These are phyloP conservation scores for Colletotrichum musicola DNA, from an alignment of 2,329 filamentous ascomycete species.

Conservation along the genomic window DNA sequence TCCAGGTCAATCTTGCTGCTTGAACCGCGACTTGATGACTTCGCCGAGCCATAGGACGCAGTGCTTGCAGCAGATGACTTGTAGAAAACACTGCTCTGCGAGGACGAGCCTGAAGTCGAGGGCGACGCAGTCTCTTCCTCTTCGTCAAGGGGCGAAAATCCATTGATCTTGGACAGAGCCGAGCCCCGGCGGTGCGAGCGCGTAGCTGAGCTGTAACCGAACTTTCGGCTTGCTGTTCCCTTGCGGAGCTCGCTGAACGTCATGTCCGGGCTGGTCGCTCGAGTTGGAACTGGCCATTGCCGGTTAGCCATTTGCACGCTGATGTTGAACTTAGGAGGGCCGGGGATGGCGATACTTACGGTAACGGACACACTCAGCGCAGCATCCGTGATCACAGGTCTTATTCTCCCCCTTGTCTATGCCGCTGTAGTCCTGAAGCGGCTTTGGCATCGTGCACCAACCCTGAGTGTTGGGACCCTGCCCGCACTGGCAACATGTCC, in stretches of 20 bases:
- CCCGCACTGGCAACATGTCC: constrained; percentile 67
- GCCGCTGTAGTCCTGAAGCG: constrained; percentile 48
- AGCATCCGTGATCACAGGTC: constrained; percentile 66
- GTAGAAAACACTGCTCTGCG: constrained; percentile 15
- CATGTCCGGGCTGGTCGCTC: constrained; percentile 51
- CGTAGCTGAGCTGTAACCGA: constrained; percentile 47
- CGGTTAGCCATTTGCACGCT: not conserved
- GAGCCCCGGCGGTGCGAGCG: constrained; percentile 48
- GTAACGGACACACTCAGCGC: constrained; percentile 59
- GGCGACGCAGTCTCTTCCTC: constrained; percentile 2
- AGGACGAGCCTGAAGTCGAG: constrained; percentile 39
- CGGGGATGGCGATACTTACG: constrained; percentile 49
- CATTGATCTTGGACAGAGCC: constrained; percentile 34
- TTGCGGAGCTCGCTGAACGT: constrained; percentile 53
- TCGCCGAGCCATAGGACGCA: constrained; percentile 19
- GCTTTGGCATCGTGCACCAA: constrained; percentile 61
- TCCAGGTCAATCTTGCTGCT: constrained; percentile 47
- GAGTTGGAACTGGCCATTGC: constrained; percentile 47
- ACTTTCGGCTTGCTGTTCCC: constrained; percentile 52
- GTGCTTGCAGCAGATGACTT: constrained; percentile 20
- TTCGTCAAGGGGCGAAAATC: constrained; percentile 10
- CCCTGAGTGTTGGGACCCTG: constrained; percentile 64
- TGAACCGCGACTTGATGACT: constrained; percentile 38
- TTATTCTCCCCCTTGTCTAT: constrained; percentile 52
- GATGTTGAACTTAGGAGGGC: not conserved